phyloP scores from a whole-genome alignment of 805 yeast species.

The Candida qinlingensis region DNA sequence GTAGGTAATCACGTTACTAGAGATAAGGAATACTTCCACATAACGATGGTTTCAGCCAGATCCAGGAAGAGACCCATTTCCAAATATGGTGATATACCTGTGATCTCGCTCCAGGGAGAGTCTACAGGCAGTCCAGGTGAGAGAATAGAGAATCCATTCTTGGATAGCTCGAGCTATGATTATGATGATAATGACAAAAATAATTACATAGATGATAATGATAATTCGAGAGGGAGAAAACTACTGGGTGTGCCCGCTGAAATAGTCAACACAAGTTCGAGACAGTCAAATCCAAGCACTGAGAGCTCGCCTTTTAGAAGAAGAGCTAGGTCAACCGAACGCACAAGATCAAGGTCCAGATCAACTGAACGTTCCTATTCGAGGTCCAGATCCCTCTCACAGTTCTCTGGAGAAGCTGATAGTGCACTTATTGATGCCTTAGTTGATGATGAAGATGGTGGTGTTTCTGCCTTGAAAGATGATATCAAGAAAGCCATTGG shows the following conservation, averaged over 20 bases:
- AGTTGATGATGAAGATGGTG: constrained; percentile 8
- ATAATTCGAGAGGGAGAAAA: background rate
- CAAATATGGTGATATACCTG: constrained; percentile 8
- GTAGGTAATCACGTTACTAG: too few relatives aligned
- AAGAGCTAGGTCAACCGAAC: background rate
- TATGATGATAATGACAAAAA: background rate
- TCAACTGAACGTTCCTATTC: constrained; percentile 2
- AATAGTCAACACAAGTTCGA: background rate
- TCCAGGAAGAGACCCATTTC: background rate
- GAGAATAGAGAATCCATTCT: background rate
- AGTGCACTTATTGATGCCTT: constrained; percentile 9
- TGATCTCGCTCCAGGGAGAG: constrained; percentile 4
- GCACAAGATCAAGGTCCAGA: constrained; percentile 1
- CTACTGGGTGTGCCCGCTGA: background rate
- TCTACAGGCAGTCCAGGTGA: background rate
- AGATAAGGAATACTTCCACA: background rate
- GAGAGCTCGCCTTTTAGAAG: background rate
- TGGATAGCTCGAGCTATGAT: background rate
- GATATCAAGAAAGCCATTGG: constrained; percentile 21
- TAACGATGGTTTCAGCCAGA: background rate
- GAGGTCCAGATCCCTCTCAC: background rate
- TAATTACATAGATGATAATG: background rate
- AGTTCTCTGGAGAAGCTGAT: background rate
- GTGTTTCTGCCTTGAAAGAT: constrained; percentile 10
- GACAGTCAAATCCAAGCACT: background rate